Base-by-base conservation (phyloP, 495 filamentous ascomycete genomes). In the Lasiosphaeriaceae sp. region DNA sequence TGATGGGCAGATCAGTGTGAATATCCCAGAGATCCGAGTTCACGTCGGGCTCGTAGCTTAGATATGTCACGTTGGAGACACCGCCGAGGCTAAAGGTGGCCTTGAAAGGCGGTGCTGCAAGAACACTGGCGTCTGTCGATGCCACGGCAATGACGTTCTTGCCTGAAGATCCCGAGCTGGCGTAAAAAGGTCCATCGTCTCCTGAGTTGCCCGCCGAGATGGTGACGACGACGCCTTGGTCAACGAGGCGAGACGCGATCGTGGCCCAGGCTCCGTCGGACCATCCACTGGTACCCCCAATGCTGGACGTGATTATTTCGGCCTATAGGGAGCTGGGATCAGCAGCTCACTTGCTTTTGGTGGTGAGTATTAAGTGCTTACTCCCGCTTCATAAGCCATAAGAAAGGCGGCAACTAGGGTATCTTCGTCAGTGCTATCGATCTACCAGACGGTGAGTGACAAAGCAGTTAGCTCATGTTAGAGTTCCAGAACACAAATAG, bases 131-230 rank as follows among this genome's bases (percentile, higher is more conserved):
- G 17, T 69, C 62, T 7, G 59, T 62, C 21, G 62, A 59, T 17
- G 64, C 68, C 11, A 71, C 65, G 24, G 65, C 60, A 22, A 68
- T 52, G 26, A 69, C 66, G 22, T 65, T 59, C 39, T 66, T 63
- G 3, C 70, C 70, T 12, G 63, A 65, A 0, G 68, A 64, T 16
- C 68, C 67, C 17, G 60, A 62, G 55, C 62, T 63, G 41, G 58
- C 62, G 37, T 59, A 65, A 53, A 71, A 70, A 2, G 70, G 67
- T 14, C 69, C 71, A 4, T 57, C 54, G 2, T 62, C 59, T n/a
- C 71, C 71, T 9, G 55, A 61, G 43, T 74, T 74, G 4, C 69
- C 71, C 9, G 69, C 63, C 1, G 69, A 65, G 37, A 66, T 67
- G 8, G 65, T 60, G 20, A 74, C 66, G 6, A 72, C 54, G 3